Conservation (phyloP, 495 filamentous ascomycete genomes). For the Lindgomyces ingoldianus region DNA sequence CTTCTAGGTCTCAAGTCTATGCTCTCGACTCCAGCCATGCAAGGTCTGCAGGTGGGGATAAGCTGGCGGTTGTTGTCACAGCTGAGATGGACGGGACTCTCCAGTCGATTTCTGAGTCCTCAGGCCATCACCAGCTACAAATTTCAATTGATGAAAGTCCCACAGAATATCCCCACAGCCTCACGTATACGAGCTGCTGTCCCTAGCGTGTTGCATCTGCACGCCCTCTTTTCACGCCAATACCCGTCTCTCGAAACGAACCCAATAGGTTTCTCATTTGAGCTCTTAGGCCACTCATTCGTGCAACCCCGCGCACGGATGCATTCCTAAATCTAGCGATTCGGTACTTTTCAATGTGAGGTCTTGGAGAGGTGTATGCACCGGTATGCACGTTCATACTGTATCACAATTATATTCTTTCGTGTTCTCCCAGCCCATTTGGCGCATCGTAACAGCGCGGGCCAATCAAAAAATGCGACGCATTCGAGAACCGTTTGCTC, state of each 20-base stretch:
- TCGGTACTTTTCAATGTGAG: not conserved
- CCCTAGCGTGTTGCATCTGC: not conserved
- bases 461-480: not conserved
- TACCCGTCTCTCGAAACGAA: not conserved
- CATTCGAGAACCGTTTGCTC: not conserved
- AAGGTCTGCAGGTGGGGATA: not conserved
- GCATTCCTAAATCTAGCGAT: not conserved
- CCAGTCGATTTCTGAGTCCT: not conserved
- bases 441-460: not conserved
- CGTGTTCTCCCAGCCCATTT: not conserved
- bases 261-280: not conserved
- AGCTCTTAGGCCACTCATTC: not conserved
- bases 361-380: not conserved
- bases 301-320: not conserved
- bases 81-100: not conserved
- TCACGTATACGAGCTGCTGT: not conserved
- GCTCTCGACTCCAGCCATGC: too few species aligned
- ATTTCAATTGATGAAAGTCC: not conserved
- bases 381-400: too few species aligned
- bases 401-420: too few species aligned
- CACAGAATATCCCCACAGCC: not conserved
- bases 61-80: not conserved
- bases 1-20: too few species aligned
- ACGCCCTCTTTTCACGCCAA: not conserved
- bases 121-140: not conserved